Evolutionary conservation across 768 basidiomycete species (phyloP).

Genomic region (Lentinula boryana): DNA sequence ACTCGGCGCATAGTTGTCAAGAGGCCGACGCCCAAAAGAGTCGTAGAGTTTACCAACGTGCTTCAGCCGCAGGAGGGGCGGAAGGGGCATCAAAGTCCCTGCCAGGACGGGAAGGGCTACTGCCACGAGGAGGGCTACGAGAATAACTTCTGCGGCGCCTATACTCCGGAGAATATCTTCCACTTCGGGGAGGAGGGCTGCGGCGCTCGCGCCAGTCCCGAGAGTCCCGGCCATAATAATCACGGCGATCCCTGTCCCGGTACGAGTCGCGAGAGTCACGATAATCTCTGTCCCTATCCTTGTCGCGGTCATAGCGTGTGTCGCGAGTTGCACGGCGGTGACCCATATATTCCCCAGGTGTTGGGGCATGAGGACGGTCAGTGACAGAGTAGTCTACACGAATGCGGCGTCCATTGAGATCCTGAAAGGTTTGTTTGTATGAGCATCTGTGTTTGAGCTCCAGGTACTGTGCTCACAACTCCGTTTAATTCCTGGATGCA

Average conservation of each 20-base stretch:
- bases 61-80: slow-evolving; percentile 33
- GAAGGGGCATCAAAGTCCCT: slow-evolving; percentile 33
- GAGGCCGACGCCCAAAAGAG: slow-evolving; percentile 10
- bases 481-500: slow-evolving; percentile 93
- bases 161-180: slow-evolving; percentile 67
- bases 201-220: slow-evolving; percentile 80
- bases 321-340: slow-evolving; percentile 56
- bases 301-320: slow-evolving; percentile 32
- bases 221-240: slow-evolving; percentile 64
- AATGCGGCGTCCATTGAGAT: slow-evolving; percentile 91
- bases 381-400: slow-evolving; percentile 98
- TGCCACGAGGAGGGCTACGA: slow-evolving; percentile 73
- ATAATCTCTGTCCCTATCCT: slow-evolving; percentile 36
- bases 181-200: slow-evolving; percentile 61
- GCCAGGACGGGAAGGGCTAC: slow-evolving; percentile 34
- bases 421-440: slow-evolving; percentile 35
- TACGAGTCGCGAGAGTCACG: slow-evolving; percentile 34
- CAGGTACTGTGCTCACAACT: slow-evolving; percentile 47
- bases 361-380: slow-evolving; percentile 88
- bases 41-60: slow-evolving; percentile 53
- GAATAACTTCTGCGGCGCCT: slow-evolving; percentile 61
- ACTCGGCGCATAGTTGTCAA: slow-evolving; percentile 24
- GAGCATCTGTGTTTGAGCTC: background rate
- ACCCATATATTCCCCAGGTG: slow-evolving; percentile 98
- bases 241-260: slow-evolving; percentile 19